A percentile compares a stretch with the other conserved stretches of the same genome.
phyloP scores from a whole-genome alignment of 805 yeast genomes.

The Candida corydali region DNA sequence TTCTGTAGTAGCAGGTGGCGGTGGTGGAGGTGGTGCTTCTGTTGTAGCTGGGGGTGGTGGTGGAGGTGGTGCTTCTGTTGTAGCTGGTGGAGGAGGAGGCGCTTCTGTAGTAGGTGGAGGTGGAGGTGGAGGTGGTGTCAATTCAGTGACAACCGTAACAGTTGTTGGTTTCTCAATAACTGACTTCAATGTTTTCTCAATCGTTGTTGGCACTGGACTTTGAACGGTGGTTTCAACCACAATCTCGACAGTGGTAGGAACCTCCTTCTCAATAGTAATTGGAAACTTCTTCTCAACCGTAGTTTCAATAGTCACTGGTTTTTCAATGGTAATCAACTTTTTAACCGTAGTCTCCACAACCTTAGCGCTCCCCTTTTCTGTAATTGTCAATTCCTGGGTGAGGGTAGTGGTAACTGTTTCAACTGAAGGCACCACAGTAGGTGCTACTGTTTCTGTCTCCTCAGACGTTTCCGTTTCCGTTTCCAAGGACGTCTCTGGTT shows the following conservation, averaged over 20 bases:
- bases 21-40: background rate
- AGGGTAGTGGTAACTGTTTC: background rate
- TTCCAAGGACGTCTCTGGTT: background rate
- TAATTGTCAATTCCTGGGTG: background rate
- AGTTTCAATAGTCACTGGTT: conserved; percentile 2
- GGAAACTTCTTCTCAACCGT: background rate
- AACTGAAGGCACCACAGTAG: background rate
- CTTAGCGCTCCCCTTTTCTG: background rate
- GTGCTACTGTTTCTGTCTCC: background rate
- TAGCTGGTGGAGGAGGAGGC: background rate
- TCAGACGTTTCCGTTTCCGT: background rate
- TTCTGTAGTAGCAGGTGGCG: background rate
- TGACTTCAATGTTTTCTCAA: conserved; percentile 2
- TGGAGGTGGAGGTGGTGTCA: background rate
- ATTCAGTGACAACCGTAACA: background rate
- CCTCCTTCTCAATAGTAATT: conserved; percentile 1
- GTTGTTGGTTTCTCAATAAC: conserved; percentile 2
- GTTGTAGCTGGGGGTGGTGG: background rate
- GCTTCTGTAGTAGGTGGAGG: background rate
- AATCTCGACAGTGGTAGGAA: conserved; percentile 1
- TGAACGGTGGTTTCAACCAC: conserved; percentile 1
- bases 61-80: background rate
- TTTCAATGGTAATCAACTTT: background rate
- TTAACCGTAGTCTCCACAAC: conserved; percentile 2
- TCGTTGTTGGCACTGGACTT: conserved; percentile 1